Base-by-base conservation (phyloP, 2,329 filamentous ascomycete genomes). In the Monilinia laxa region DNA sequence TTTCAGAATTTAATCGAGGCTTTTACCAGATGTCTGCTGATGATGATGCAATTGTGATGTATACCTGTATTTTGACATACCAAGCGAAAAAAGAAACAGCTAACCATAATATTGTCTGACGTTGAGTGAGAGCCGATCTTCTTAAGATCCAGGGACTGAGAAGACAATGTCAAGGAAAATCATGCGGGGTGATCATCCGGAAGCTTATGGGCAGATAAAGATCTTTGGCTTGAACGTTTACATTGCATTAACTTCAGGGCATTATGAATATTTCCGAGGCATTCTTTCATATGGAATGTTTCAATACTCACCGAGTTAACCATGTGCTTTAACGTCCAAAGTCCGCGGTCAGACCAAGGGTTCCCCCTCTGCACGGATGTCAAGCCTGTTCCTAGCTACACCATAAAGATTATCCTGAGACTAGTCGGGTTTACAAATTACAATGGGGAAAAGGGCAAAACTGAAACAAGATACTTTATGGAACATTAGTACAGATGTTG, bases 401-500 rank as follows among this genome's bases (percentile, higher is more conserved):
- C 54, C 65, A 66, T 14, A 68, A 49, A 59, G 49, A 3, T 12
- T 67, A 40, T 68, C 66, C 52, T 67, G 58, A 59, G 16, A 56
- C 55, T 25, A 20, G 35, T 14, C 53, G 25, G 42, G 23, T 51
- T 42, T 42, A 14, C 11, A 42, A 42, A 42, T 49, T 6, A 64
- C 20, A 25, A 42, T 64, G n/a, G 42, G 25, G 18, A 20, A 16
- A 49, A 14, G 58, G 4, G 45, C 28, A n/a, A 38, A 40, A 40
- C 5, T 11, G 40, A 58, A 64, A 58, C 40, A 51, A 42, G 42
- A 47, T 23, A 64, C 28, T 51, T 16, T 6, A 18, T 28, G 35
- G 35, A 28, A 51, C 28, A 56, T 62, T 35, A 62, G 59, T 49
- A 62, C 38, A 47, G 23, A 42, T 47, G 38, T 16, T 51, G 25